Base-by-base conservation (phyloP, 768 basidiomycete species). In the Dictyophora rubrovolvata region DNA sequence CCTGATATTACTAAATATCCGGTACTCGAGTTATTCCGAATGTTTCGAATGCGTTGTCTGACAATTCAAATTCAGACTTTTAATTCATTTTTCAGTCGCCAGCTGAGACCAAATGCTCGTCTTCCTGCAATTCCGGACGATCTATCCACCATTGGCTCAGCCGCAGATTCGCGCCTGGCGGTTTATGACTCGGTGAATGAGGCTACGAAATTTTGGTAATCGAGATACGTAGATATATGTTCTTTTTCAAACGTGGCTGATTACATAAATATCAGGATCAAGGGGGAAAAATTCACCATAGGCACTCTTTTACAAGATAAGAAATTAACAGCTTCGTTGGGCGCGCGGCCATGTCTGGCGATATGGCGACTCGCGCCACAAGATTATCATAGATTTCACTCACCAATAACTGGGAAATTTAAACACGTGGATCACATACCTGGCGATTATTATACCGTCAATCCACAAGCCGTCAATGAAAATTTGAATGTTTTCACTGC, bases 321-420 rank as follows among this genome's bases (percentile, higher is more conserved):
- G 1, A 75, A 79, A 0, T 61, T 70, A 23, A 73, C 77, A 1
- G 59, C 68, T 16, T 59, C 64, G 1, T 37, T 71, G 17, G 65
- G 69, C 4, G 16, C 18, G 5, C 12, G 14, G 7, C 57, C 52
- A 7, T 74, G 79, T 20, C 66, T 90, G 1, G 86, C 86, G 0
- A 81, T 86, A 59, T 85, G 86, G 69, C 76, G 89, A 54, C 80
- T 92, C n/a, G 88, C 90, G 0, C 90, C 88, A 0, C 77, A 83
- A 14, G 89, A 91, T 66, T 90, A 90, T 65, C 89, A 91, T 66
- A 81, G 88, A 12, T 89, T 86, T 76, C 87, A 89, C 62, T 80
- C 79, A 34, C 86, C 86, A 12, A 72, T 85, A 23, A 82, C 84
- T 54, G 57, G 20, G 5, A 59, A 28, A 10, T 28, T 59, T 18